Evolutionary conservation across 2,329 filamentous ascomycete species (phyloP).

Genomic region (Ophiosphaerella narmari): DNA sequence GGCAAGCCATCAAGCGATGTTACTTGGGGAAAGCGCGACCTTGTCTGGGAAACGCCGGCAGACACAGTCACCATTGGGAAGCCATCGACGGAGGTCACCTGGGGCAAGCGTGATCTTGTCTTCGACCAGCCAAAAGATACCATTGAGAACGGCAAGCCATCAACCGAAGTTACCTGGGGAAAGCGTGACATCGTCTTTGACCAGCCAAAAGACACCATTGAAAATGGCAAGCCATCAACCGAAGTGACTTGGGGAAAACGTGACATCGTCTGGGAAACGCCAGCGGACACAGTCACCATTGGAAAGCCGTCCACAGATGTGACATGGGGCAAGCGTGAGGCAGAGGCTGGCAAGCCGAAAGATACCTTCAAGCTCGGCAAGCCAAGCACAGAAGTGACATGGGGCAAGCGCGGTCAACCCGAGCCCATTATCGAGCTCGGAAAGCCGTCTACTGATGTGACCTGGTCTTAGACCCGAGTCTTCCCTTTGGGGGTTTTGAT

Average conservation of each 20-base stretch:
- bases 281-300: constrained; percentile 17
- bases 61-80: constrained; percentile 19
- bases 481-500: not conserved
- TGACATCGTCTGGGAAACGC: constrained; percentile 23
- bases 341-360: not conserved
- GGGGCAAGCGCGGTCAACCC: constrained; percentile 20
- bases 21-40: constrained; percentile 21
- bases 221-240: constrained; percentile 17
- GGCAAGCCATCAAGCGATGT: constrained; percentile 10
- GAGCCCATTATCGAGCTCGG: constrained; percentile 14
- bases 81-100: constrained; percentile 21
- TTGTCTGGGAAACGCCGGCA: constrained; percentile 1
- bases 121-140: constrained; percentile 5
- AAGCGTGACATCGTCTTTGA: constrained; percentile 23
- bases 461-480: constrained; percentile 17
- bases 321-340: constrained; percentile 16
- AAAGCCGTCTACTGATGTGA: constrained; percentile 18
- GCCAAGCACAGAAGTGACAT: constrained; percentile 10
- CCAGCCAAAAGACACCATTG: constrained; percentile 11
- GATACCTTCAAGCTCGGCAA: constrained; percentile 7
- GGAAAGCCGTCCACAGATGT: constrained; percentile 19
- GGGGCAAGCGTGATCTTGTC: constrained; percentile 20
- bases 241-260: constrained; percentile 27
- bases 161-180: constrained; percentile 21
- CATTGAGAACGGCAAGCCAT: constrained; percentile 19